Percentiles rank a stretch among this genome's conserved stretches.
Evolutionary conservation across 768 basidiomycete genomes (phyloP).

Genomic region (Polyporus arcularius): DNA sequence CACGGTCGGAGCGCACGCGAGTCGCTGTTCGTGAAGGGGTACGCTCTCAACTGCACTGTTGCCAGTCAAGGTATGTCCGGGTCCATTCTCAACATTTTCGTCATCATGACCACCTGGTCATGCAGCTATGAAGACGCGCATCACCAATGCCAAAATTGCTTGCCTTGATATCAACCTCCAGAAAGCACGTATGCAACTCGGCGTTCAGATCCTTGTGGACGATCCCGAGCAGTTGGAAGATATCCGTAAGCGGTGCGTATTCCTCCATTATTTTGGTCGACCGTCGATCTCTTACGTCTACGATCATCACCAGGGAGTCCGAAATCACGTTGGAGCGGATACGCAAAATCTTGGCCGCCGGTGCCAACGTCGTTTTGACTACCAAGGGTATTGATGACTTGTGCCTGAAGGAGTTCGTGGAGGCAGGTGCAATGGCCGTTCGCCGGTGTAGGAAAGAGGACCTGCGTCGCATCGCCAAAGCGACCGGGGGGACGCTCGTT

Average conservation of each 20-base stretch:
- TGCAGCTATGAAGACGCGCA: conserved; percentile 95
- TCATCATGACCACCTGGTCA: not conserved
- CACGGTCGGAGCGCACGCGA: conserved; percentile 96
- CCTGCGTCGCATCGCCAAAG: conserved; percentile 93
- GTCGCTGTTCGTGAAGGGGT: conserved; percentile 92
- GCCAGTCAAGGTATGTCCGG: conserved; percentile 88
- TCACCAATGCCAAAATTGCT: conserved; percentile 93
- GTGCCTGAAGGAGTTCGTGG: conserved; percentile 97
- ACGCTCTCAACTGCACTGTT: conserved; percentile 97
- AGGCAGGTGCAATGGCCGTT: conserved; percentile 98
- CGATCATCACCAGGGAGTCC: conserved; percentile 63
- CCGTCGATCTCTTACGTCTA: not conserved
- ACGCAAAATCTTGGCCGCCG: conserved; percentile 92
- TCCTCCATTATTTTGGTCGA: not conserved
- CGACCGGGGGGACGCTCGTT: conserved; percentile 92
- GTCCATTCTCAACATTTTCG: not conserved
- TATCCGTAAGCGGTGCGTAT: conserved; percentile 82
- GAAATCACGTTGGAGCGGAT: conserved; percentile 96
- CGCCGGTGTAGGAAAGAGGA: conserved; percentile 98
- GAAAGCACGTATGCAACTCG: conserved; percentile 96
- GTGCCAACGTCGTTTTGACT: conserved; percentile 95
- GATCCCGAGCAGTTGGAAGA: conserved; percentile 96
- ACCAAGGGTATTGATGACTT: conserved; percentile 99
- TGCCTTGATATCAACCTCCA: conserved; percentile 98
- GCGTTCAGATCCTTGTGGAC: conserved; percentile 95